These are phyloP conservation scores for Alternaria rosae DNA, from an alignment of 2,329 filamentous ascomycete genomes.

Conservation along the genomic window DNA sequence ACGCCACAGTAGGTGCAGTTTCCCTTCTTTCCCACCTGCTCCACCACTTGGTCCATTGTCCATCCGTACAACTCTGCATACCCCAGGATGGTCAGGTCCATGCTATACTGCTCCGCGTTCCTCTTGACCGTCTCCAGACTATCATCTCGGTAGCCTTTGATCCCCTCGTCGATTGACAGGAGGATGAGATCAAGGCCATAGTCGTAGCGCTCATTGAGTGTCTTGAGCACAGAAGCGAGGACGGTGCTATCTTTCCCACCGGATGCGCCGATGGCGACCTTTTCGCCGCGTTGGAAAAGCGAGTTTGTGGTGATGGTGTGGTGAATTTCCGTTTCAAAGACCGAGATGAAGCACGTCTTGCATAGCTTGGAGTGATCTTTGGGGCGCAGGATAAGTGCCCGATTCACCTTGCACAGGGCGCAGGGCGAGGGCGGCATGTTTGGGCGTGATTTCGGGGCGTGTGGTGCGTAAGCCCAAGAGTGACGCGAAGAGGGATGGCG, in stretches of 20 bases:
- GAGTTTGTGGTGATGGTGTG: conserved; percentile 83
- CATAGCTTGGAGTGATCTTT: conserved; percentile 96
- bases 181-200: conserved; percentile 88
- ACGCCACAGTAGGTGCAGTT: conserved; percentile 99
- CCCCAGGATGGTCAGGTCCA: conserved; percentile 89
- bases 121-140: conserved; percentile 95
- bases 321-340: conserved; percentile 94
- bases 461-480: conserved; percentile 1
- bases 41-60: conserved; percentile 99
- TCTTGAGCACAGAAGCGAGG: conserved; percentile 91
- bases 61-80: conserved; percentile 96
- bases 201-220: conserved; percentile 85
- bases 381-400: conserved; percentile 89
- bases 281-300: conserved; percentile 85
- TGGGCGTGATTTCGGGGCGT: not conserved
- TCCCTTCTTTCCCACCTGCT: conserved; percentile 94
- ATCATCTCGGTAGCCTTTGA: conserved; percentile 96
- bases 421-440: conserved; percentile 80
- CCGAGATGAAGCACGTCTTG: conserved; percentile 81
- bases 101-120: conserved; percentile 88
- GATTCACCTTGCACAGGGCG: conserved; percentile 74
- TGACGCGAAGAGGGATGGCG: conserved; percentile 1
- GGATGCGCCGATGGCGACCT: conserved; percentile 91
- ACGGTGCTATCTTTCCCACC: conserved; percentile 98
- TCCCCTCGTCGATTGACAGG: conserved; percentile 94